Evolutionary conservation across 768 basidiomycete genomes (phyloP).

Genomic region (Rhodotorula diobovata): DNA sequence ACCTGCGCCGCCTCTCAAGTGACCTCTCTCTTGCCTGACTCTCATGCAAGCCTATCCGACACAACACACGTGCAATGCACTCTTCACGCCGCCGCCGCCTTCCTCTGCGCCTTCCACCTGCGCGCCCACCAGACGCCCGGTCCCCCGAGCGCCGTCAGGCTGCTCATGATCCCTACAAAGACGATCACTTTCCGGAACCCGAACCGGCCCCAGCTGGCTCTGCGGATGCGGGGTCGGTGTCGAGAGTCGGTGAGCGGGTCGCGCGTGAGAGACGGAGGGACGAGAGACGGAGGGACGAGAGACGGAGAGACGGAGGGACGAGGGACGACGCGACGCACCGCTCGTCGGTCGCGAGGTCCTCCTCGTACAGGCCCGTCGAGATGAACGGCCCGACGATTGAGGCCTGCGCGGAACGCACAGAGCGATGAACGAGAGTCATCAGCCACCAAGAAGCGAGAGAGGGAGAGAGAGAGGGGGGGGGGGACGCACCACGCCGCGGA

Average conservation of each 20-base stretch:
- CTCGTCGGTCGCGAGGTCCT: neutral
- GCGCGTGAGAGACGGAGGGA: too few species aligned
- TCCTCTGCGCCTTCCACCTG: neutral
- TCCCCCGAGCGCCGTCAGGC: constrained; percentile 4
- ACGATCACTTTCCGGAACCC: constrained; percentile 25
- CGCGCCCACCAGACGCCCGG: constrained; percentile 2
- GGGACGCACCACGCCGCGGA: constrained; percentile 24
- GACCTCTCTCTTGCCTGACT: too few species aligned
- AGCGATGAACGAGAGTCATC: too few species aligned
- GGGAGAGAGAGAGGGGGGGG: too few species aligned
- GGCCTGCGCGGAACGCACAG: too few species aligned
- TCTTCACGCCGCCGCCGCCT: too few species aligned
- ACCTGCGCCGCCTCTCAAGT: too few species aligned
- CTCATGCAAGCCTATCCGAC: neutral
- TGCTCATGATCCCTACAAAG: constrained; percentile 20
- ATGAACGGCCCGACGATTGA: constrained; percentile 20
- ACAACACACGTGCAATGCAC: neutral
- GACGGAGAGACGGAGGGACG: neutral
- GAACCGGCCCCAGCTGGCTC: constrained; percentile 1
- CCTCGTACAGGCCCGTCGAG: constrained; percentile 21
- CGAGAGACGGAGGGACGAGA: neutral
- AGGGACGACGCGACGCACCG: constrained; percentile 5
- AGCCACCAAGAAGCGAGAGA: too few species aligned
- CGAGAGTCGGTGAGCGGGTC: neutral
- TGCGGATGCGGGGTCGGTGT: neutral